phyloP scores from a whole-genome alignment of 2,329 filamentous ascomycete genomes.

The Tricladium varicosporioides region DNA sequence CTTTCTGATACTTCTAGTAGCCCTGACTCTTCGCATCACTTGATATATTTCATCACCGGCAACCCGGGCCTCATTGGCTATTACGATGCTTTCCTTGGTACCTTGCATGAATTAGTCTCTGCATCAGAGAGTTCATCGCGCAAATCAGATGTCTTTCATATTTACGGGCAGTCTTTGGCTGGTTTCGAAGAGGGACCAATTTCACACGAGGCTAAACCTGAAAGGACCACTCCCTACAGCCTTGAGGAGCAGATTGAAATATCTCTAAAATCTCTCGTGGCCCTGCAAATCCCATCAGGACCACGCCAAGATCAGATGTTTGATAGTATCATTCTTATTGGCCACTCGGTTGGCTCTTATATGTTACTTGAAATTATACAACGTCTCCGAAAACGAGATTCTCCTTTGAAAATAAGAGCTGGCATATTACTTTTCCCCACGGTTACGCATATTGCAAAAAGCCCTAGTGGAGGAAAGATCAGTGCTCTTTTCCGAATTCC shows the following conservation, averaged over 20 bases:
- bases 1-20: slow-evolving; percentile 16
- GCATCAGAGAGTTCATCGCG: slow-evolving; percentile 34
- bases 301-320: slow-evolving; percentile 40
- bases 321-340: slow-evolving; percentile 63
- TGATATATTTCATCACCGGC: slow-evolving; percentile 73
- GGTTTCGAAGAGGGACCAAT: slow-evolving; percentile 53
- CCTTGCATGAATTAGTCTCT: slow-evolving; percentile 54
- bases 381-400: slow-evolving; percentile 19
- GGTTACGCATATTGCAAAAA: slow-evolving; percentile 66
- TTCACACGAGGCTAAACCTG: slow-evolving; percentile 35
- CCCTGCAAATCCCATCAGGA: slow-evolving; percentile 26
- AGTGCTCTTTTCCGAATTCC: slow-evolving; percentile 40
- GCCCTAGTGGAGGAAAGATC: slow-evolving; percentile 56
- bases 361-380: slow-evolving; percentile 68
- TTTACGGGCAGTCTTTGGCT: slow-evolving; percentile 56
- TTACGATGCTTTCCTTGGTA: slow-evolving; percentile 65
- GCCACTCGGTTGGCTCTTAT: slow-evolving; percentile 74
- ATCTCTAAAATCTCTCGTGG: slow-evolving; percentile 18
- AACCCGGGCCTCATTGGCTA: slow-evolving; percentile 76
- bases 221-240: slow-evolving; percentile 40
- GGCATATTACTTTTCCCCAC: slow-evolving; percentile 73
- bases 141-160: slow-evolving; percentile 36
- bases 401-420: slow-evolving; percentile 31
- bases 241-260: slow-evolving; percentile 51
- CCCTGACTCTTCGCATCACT: slow-evolving; percentile 27